Base-by-base conservation (phyloP, 805 yeast genomes). In the Teunomyces panamensis region DNA sequence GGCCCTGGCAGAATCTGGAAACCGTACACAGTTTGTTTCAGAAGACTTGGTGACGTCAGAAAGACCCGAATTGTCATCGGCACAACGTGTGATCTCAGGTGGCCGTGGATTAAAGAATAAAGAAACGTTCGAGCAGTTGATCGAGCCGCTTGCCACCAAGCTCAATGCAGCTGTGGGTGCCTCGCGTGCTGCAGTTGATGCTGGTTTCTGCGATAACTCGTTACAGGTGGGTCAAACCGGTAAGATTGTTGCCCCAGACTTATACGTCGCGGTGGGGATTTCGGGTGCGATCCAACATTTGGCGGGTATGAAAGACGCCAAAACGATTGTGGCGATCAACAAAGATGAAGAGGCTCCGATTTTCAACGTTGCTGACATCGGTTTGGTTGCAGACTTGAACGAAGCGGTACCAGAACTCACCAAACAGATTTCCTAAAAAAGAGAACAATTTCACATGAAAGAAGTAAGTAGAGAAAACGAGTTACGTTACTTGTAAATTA, bases 181-280 rank as follows among this genome's bases (percentile, higher is more conserved):
- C 3, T 89, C 97, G 6, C 84, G 99, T 67, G 98, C 97, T 14
- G 99, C 98, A 30, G 99, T 94, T 20, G 99, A 92, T 69, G 78
- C 95, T 39, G 98, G 97, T 0, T 90, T 81, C 65, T 90, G 96
- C 63, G 98, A 94, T 63, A 94, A 92, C 72, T 90, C 98, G 7
- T 78, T 92, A 58, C 99, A 92, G 71, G 91, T 92, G 52, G 99
- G 99, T 47, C 99, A 92, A 72, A 92, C 99, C 8, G 99, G 99
- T 58, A 94, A 94, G 68, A 91, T 91, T 46, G 95, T 94, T 30
- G 98, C 98, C 6, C 99, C 99, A 35, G 96, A 91, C 36, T 77
- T 91, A 53, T 94, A 94, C 65, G 69, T 94, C 41, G 98, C 97
- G 2, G 83, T 91, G 36, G 99, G 99, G 54, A 81, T 94, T 49